Percentiles rank a stretch among this genome's conserved stretches.
These are phyloP conservation scores for Zelonia costaricensis DNA, from an alignment of 208 protist genomes.

Conservation along the genomic window DNA sequence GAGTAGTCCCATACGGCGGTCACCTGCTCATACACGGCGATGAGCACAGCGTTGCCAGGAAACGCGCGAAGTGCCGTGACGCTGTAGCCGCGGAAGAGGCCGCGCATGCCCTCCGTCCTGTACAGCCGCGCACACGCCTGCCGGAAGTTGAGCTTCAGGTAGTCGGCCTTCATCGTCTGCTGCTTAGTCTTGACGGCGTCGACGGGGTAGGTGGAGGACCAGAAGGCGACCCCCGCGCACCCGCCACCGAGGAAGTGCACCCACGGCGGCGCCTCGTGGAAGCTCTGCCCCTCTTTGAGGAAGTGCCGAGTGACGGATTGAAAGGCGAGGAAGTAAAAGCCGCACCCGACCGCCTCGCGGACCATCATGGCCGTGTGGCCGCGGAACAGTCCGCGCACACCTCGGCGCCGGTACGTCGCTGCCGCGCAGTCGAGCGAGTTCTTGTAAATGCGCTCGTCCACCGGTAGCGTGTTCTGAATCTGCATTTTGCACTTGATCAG, in stretches of 20 bases:
- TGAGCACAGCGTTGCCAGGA: constrained; percentile 90
- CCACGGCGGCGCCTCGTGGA: constrained; percentile 73
- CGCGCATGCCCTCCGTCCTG: constrained; percentile 79
- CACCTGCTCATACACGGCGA: constrained; percentile 90
- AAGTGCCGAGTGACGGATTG: constrained; percentile 78
- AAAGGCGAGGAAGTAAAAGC: constrained; percentile 86
- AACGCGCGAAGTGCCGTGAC: constrained; percentile 90
- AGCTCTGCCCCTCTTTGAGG: constrained; percentile 54
- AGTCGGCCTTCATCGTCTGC: constrained; percentile 86
- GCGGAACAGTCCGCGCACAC: constrained; percentile 78
- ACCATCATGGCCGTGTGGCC: constrained; percentile 89
- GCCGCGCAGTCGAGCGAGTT: constrained; percentile 81
- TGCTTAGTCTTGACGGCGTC: constrained; percentile 92
- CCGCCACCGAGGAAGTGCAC: constrained; percentile 86
- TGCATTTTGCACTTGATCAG: constrained; percentile 94
- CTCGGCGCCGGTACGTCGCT: constrained; percentile 59
- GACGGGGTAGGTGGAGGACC: constrained; percentile 89
- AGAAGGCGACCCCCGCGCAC: constrained; percentile 89
- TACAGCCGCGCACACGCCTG: constrained; percentile 79
- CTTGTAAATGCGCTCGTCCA: constrained; percentile 69
- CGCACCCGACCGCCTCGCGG: constrained; percentile 86
- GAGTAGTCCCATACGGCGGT: constrained; percentile 58
- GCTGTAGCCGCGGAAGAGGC: constrained; percentile 84
- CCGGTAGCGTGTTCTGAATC: constrained; percentile 88
- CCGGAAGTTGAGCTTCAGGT: constrained; percentile 72